phyloP scores from a whole-genome alignment of 2,329 filamentous ascomycete species.

The Talaromyces sp. region DNA sequence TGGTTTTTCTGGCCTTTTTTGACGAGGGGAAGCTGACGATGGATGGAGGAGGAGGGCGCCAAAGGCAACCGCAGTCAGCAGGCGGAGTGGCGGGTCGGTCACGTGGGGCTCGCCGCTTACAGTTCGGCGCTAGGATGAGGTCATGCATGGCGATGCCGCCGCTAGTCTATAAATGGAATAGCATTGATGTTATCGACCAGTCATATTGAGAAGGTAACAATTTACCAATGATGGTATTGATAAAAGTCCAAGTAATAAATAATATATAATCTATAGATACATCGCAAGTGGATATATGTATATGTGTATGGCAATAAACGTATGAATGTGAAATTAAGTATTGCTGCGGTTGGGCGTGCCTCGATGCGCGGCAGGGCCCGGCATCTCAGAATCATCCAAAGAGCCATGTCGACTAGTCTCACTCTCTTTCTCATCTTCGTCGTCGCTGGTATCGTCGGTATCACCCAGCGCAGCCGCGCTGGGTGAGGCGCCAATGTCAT shows the following conservation, averaged over 20 bases:
- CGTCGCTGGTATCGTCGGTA: slow-evolving; percentile 30
- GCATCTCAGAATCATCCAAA: slow-evolving; percentile 4
- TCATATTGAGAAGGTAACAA: no score
- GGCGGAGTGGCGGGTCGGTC: slow-evolving; percentile 6
- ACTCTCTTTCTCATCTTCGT: slow-evolving; percentile 30
- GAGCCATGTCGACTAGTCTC: slow-evolving; percentile 11
- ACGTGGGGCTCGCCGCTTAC: neutral
- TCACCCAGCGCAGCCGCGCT: slow-evolving; percentile 31
- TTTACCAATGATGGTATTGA: no score
- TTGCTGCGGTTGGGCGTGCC: neutral
- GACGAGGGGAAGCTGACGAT: neutral
- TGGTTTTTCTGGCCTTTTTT: neutral
- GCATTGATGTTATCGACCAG: no score
- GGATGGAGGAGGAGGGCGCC: neutral
- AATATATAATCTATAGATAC: neutral
- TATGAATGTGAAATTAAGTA: neutral
- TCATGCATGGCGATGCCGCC: neutral
- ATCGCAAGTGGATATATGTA: slow-evolving; percentile 1
- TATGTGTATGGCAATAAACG: neutral
- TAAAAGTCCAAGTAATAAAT: no score
- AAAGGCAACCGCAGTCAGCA: neutral
- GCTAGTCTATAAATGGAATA: neutral
- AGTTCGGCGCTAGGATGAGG: neutral
- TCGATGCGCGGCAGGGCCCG: neutral
- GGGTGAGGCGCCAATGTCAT: slow-evolving; percentile 32